A percentile compares a stretch with the other conserved stretches of the same genome.
These are phyloP conservation scores for Veloporphyrellus conicus DNA, from an alignment of 1,284 basidiomycete genomes.

Conservation along the genomic window DNA sequence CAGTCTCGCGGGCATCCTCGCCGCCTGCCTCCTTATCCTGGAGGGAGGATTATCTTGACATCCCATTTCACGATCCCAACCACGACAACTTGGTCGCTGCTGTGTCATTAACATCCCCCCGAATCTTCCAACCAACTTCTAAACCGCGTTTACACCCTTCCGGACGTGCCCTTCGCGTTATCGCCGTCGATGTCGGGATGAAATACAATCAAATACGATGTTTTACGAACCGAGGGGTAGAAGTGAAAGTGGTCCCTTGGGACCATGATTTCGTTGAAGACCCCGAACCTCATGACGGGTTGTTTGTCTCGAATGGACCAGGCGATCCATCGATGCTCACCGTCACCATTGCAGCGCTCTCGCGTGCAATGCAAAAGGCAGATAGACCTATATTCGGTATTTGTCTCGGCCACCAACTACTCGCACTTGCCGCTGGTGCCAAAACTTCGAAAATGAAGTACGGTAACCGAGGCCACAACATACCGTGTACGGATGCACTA, in stretches of 20 bases:
- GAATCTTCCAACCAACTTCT: slow-evolving; percentile 63
- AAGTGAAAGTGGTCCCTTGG: slow-evolving; percentile 98
- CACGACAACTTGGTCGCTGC: slow-evolving; percentile 84
- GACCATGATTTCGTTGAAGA: slow-evolving; percentile 86
- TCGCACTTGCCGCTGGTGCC: slow-evolving; percentile 93
- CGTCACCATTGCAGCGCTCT: slow-evolving; percentile 70
- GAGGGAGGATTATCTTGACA: slow-evolving; percentile 77
- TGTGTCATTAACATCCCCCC: slow-evolving; percentile 75
- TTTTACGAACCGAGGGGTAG: slow-evolving; percentile 89
- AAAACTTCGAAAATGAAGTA: slow-evolving; percentile 99
- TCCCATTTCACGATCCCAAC: slow-evolving; percentile 90
- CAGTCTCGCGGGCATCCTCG: slow-evolving; percentile 52
- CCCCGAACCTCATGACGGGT: slow-evolving; percentile 82
- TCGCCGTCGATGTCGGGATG: slow-evolving; percentile 97
- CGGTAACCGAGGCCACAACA: slow-evolving; percentile 98
- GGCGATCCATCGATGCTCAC: slow-evolving; percentile 90
- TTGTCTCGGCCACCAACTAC: slow-evolving; percentile 96
- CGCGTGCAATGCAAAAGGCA: slow-evolving; percentile 66
- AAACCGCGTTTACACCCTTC: slow-evolving; percentile 73
- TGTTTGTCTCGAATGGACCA: slow-evolving; percentile 98
- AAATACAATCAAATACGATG: slow-evolving; percentile 99
- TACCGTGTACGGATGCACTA: slow-evolving; percentile 92
- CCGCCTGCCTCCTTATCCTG: slow-evolving; percentile 55
- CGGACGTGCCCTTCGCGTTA: slow-evolving; percentile 74
- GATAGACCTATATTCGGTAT: slow-evolving; percentile 96